Evolutionary conservation across 805 yeast genomes (phyloP).

Genomic region (Nakazawaea populi): DNA sequence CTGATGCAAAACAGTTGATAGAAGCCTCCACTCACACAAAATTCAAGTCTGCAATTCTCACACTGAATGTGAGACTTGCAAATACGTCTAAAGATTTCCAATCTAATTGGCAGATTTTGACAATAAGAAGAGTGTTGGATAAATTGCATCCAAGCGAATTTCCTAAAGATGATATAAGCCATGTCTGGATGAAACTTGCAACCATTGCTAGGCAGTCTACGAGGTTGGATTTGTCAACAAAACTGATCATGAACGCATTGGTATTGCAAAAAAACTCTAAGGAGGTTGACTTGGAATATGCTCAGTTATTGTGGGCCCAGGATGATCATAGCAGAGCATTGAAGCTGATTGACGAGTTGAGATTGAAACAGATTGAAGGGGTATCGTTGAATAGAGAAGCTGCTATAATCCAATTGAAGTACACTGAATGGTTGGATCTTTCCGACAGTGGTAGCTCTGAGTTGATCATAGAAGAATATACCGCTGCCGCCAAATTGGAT

Average conservation of each 20-base stretch:
- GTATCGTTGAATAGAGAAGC: conserved; percentile 3
- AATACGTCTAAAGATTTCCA: conserved; percentile 48
- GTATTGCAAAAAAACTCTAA: conserved; percentile 24
- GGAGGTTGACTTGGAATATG: conserved; percentile 65
- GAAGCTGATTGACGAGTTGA: conserved; percentile 24
- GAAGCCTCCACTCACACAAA: conserved; percentile 11
- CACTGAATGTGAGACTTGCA: conserved; percentile 18
- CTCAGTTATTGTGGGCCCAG: conserved; percentile 81
- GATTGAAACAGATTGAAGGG: background rate
- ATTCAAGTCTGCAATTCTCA: conserved; percentile 4
- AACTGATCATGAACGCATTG: conserved; percentile 58
- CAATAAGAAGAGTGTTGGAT: conserved; percentile 48
- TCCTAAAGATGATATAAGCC: conserved; percentile 30
- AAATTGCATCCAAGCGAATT: conserved; percentile 9
- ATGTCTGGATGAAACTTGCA: conserved; percentile 55
- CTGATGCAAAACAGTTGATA: conserved; percentile 46
- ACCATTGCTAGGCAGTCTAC: conserved; percentile 60
- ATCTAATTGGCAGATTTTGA: conserved; percentile 51
- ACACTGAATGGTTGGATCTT: conserved; percentile 82
- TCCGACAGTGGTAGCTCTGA: conserved; percentile 79
- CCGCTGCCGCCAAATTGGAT: conserved; percentile 48
- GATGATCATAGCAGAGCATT: conserved; percentile 86
- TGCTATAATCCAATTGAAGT: conserved; percentile 58
- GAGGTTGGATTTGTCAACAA: conserved; percentile 67
- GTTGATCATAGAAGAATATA: conserved; percentile 66